Evolutionary conservation across 352 stramenopile genomes (phyloP).

Genomic region (Pythium periplocum): DNA sequence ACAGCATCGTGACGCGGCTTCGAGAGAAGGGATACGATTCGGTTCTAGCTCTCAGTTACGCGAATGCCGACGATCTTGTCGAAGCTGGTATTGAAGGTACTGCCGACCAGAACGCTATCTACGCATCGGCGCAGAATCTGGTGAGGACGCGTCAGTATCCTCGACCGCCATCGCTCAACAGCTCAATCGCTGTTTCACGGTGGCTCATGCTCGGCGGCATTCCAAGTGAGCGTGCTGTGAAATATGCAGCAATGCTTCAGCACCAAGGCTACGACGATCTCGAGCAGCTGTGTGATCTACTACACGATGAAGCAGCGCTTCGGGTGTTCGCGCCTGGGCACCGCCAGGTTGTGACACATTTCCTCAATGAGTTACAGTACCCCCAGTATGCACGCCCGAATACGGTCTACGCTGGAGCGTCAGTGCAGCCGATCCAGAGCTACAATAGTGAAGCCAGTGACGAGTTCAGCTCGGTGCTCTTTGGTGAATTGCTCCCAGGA

Average conservation of each 20-base stretch:
- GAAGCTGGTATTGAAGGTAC: slow-evolving; percentile 30
- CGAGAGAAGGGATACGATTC: slow-evolving; percentile 59
- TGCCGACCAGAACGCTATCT: slow-evolving; percentile 40
- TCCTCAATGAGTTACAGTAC: neutral
- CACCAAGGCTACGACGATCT: slow-evolving; percentile 54
- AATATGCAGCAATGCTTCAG: slow-evolving; percentile 55
- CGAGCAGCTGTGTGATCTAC: slow-evolving; percentile 51
- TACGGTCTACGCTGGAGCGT: too few relatives aligned
- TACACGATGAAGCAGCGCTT: slow-evolving; percentile 22
- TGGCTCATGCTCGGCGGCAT: slow-evolving; percentile 60
- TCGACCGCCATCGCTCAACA: slow-evolving; percentile 28
- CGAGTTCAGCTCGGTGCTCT: slow-evolving; percentile 18
- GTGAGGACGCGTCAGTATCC: slow-evolving; percentile 36
- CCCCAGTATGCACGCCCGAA: neutral
- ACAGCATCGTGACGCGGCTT: slow-evolving; percentile 29
- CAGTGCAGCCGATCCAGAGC: too few relatives aligned
- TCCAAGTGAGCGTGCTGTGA: slow-evolving; percentile 29
- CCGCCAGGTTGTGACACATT: neutral
- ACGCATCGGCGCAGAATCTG: slow-evolving; percentile 36
- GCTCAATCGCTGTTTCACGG: slow-evolving; percentile 43
- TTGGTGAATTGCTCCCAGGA: slow-evolving; percentile 14
- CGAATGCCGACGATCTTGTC: slow-evolving; percentile 37
- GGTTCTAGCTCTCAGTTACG: slow-evolving; percentile 46
- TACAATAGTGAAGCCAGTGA: neutral
- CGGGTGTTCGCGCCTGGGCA: neutral